Evolutionary conservation across 129 eudicot species (phyloP).

Genomic region (Artemisia annua): DNA sequence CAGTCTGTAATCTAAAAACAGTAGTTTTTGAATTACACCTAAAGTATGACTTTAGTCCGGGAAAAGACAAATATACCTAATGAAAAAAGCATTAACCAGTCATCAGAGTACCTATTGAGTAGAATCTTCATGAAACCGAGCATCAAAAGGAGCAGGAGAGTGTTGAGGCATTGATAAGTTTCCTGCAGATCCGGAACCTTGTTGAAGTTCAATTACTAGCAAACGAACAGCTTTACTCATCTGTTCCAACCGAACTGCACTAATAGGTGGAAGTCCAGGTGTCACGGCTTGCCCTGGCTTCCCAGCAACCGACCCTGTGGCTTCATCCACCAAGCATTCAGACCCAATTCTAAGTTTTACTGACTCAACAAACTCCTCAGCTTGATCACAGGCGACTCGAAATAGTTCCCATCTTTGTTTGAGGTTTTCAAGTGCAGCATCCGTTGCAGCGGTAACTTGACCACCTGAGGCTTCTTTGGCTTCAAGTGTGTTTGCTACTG

Average conservation of each 20-base stretch:
- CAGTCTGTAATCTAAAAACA: too few species aligned
- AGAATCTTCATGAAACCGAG: constrained; percentile 76
- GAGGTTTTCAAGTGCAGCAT: constrained; percentile 79
- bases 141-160: constrained; percentile 80
- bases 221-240: constrained; percentile 97
- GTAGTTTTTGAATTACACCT: too few species aligned
- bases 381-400: constrained; percentile 87
- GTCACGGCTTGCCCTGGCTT: constrained; percentile 54
- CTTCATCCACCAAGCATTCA: constrained; percentile 89
- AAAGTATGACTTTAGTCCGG: too few species aligned
- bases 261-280: constrained; percentile 79
- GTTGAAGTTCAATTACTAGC: constrained; percentile 88
- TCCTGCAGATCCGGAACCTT: constrained; percentile 67
- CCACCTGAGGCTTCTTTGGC: constrained; percentile 62
- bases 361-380: constrained; percentile 92
- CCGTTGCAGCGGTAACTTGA: constrained; percentile 63
- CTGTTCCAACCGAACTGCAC: constrained; percentile 90
- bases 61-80: too few species aligned
- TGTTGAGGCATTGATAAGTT: constrained; percentile 53
- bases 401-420: constrained; percentile 87
- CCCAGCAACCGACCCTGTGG: constrained; percentile 68
- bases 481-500: constrained; percentile 67
- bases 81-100: too few species aligned
- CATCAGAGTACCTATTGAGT: constrained; percentile 61
- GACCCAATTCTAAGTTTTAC: constrained; percentile 88